phyloP scores from a whole-genome alignment of 2,329 filamentous ascomycete genomes.

The Fusarium piperis region DNA sequence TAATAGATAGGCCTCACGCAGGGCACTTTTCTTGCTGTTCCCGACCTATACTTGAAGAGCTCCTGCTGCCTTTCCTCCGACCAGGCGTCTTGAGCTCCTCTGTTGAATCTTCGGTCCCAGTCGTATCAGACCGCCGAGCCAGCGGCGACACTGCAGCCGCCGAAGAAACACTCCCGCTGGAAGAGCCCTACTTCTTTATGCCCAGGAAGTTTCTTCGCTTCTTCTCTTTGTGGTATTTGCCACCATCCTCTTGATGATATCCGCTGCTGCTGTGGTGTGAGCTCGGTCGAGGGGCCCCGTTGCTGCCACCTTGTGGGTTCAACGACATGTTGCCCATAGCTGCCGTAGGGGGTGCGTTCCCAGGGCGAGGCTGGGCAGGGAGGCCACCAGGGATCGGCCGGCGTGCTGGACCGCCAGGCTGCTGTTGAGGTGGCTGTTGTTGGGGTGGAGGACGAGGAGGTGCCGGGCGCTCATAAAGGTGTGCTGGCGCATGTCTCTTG shows the following conservation, averaged over 20 bases:
- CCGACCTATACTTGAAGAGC: neutral
- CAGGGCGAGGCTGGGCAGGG: constrained; percentile 34
- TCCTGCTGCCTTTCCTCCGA: neutral
- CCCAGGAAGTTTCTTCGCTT: constrained; percentile 69
- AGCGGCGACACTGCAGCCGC: constrained; percentile 4
- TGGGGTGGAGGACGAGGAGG: constrained; percentile 56
- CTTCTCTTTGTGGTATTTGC: constrained; percentile 66
- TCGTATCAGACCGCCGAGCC: constrained; percentile 23
- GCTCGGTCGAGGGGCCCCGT: constrained; percentile 25
- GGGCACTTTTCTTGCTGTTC: neutral
- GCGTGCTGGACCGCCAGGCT: constrained; percentile 27
- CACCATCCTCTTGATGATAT: constrained; percentile 42
- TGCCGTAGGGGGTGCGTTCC: constrained; percentile 56
- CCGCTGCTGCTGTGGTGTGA: constrained; percentile 21
- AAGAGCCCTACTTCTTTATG: constrained; percentile 64
- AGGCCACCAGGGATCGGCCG: constrained; percentile 41
- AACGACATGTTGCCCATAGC: constrained; percentile 67
- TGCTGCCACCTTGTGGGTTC: constrained; percentile 38
- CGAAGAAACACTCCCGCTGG: constrained; percentile 31
- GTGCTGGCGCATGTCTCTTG: constrained; percentile 82
- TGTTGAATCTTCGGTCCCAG: constrained; percentile 20
- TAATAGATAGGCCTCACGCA: neutral
- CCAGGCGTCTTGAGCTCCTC: constrained; percentile 2
- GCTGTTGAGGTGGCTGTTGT: constrained; percentile 34
- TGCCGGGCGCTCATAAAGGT: constrained; percentile 81